Evolutionary conservation across 1,284 basidiomycete genomes (phyloP).

Genomic region (Butyriboletus appendiculatus): DNA sequence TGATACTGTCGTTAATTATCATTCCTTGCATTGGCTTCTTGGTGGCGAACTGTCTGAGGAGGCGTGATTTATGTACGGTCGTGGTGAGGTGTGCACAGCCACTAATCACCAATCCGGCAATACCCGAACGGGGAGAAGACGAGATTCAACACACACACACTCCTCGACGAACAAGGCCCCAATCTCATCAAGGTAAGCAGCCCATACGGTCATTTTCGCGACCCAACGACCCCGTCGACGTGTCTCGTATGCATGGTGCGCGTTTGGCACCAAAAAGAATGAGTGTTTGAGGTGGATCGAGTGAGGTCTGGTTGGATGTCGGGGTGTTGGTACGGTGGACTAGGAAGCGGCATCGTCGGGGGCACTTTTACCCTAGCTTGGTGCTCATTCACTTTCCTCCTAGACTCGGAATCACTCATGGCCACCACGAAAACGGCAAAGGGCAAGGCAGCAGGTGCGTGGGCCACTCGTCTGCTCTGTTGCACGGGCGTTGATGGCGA

Average conservation of each 20-base stretch:
- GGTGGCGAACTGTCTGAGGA: too few species aligned
- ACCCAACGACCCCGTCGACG: background rate
- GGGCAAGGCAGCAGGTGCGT: slow-evolving; percentile 57
- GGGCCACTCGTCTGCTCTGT: slow-evolving; percentile 2
- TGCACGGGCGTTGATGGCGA: background rate
- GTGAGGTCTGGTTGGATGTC: slow-evolving; percentile 19
- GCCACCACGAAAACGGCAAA: slow-evolving; percentile 64
- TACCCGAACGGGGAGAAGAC: slow-evolving; percentile 13
- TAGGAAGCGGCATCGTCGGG: background rate
- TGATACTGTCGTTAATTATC: too few species aligned
- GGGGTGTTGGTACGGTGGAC: background rate
- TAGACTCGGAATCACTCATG: slow-evolving; percentile 41
- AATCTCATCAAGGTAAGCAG: slow-evolving; percentile 30
- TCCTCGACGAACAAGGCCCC: slow-evolving; percentile 28
- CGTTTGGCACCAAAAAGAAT: background rate
- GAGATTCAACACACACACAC: background rate
- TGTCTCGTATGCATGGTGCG: background rate
- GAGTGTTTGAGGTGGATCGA: slow-evolving; percentile 21
- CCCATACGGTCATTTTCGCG: background rate
- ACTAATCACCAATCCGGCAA: slow-evolving; percentile 22
- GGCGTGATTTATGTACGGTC: too few species aligned
- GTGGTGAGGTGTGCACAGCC: slow-evolving; percentile 28
- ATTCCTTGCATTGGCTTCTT: too few species aligned
- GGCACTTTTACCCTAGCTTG: background rate
- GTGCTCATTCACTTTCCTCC: slow-evolving; percentile 4